A percentile compares a stretch with the other conserved stretches of the same genome.
Evolutionary conservation across 129 eudicot genomes (phyloP).

Genomic region (Helianthus tuberosus): DNA sequence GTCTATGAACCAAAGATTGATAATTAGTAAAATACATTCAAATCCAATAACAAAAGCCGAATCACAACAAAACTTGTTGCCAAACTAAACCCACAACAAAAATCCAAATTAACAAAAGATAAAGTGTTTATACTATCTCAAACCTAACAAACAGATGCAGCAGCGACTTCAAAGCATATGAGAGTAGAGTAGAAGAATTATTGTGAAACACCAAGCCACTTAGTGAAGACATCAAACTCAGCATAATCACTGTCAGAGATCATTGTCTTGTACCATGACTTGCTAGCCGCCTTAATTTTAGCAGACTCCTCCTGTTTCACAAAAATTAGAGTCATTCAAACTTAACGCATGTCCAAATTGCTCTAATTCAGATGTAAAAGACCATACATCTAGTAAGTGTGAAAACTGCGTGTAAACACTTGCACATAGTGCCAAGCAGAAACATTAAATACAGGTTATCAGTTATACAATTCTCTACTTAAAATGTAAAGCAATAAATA

Average conservation of each 20-base stretch:
- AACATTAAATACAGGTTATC: too few relatives aligned
- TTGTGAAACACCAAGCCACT: conserved; percentile 84
- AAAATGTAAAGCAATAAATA: too few relatives aligned
- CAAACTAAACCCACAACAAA: neutral
- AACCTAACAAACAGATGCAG: conserved; percentile 22
- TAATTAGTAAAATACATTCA: neutral
- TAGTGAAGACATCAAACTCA: conserved; percentile 65
- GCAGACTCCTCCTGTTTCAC: conserved; percentile 65
- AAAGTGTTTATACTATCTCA: conserved; percentile 21
- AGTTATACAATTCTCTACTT: too few relatives aligned
- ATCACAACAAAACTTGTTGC: conserved; percentile 18
- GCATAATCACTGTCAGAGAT: conserved; percentile 74
- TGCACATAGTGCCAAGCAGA: neutral
- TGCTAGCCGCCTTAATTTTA: conserved; percentile 62
- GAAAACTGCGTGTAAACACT: neutral
- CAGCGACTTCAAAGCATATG: conserved; percentile 14
- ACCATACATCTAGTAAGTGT: neutral
- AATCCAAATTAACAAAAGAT: conserved; percentile 1
- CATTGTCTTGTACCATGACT: conserved; percentile 71
- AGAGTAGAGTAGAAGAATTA: conserved; percentile 15
- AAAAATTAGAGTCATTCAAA: neutral
- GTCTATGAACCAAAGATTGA: neutral
- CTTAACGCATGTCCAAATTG: neutral
- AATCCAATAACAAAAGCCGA: neutral
- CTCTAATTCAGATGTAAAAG: neutral